These are phyloP conservation scores for Papiliotrema laurentii DNA, from an alignment of 1,284 basidiomycete genomes.

Conservation along the genomic window DNA sequence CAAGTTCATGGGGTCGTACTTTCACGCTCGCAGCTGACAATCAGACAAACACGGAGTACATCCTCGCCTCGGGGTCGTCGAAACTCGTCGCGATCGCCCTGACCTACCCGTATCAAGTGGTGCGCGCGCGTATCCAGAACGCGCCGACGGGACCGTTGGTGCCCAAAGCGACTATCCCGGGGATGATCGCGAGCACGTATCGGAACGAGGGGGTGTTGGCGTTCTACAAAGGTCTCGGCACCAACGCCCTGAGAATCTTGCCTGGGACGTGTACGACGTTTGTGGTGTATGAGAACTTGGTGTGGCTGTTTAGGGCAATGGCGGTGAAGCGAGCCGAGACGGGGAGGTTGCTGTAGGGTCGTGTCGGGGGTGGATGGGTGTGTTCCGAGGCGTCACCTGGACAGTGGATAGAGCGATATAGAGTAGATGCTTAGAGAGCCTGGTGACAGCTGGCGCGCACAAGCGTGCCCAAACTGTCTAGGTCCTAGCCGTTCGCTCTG, in stretches of 20 bases:
- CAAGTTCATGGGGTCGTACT: constrained; percentile 48
- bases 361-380: not conserved
- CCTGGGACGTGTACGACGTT: constrained; percentile 98
- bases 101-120: constrained; percentile 97
- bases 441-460: too few relatives aligned
- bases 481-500: too few relatives aligned
- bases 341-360: not conserved
- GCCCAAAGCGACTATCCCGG: constrained; percentile 67
- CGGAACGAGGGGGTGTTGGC: constrained; percentile 71
- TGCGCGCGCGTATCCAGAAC: constrained; percentile 90
- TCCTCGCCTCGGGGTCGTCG: constrained; percentile 83
- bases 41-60: constrained; percentile 88
- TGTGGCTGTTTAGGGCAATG: constrained; percentile 65
- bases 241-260: constrained; percentile 92
- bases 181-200: constrained; percentile 76
- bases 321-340: constrained; percentile 24
- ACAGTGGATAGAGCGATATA: too few relatives aligned
- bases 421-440: too few relatives aligned
- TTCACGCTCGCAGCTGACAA: not conserved
- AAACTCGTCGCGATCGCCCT: constrained; percentile 78
- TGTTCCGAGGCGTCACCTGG: too few relatives aligned
- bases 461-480: too few relatives aligned
- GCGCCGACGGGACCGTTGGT: constrained; percentile 54
- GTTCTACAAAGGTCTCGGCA: constrained; percentile 92
- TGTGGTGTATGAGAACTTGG: constrained; percentile 94